Evolutionary conservation across 108 stramenopile species (phyloP), one percentile per base, ranked within the genome.

Genomic region (Asterionellopsis glacialis): DNA sequence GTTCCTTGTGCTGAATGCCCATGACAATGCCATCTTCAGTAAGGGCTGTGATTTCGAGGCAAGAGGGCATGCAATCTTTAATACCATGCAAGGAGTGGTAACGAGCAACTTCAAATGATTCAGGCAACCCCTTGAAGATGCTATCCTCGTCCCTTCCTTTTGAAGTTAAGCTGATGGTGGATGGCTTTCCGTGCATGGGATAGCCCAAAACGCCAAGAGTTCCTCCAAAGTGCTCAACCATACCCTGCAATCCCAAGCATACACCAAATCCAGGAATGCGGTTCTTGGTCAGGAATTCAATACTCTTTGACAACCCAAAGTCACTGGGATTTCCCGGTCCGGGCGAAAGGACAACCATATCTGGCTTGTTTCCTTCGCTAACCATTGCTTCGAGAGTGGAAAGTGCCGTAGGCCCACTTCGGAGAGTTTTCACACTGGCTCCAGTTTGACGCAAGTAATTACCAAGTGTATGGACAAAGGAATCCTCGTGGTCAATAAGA

Each of bases 361-460:
- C 93, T 16, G 90, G 90, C 59, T 86, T 90, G 59, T 90, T 74
- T 38, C 90, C 93, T 22, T 73, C 70, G 40, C 68, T 69, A n/a
- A 77, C 73, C 76, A 90, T 57, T 13, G 67, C 65, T 72, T 96
- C 86, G 9, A 95, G 79, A 13, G 79, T 68, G 13, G 59, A 51
- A 22, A 88, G 70, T 21, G 91, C 83, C 9, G 93, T 82, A 40
- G 89, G 85, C 25, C 98, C 98, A 65, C 84, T 89, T 45, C 98
- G 90, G 1, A 95, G 72, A 11, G 95, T 96, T 61, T 49, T 79
- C 21, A 98, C 98, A 28, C 79, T 74, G 0, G 98, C 98, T 42
- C 96, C 96, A 21, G 96, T 98, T 76, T 98, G 98, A 11, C 98
- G 93, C 44, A 98, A 69, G 64, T 98, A 98, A 66, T 98, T 97